Conservation (phyloP, 2,329 filamentous ascomycete genomes). For the Stachybotrys chlorohalonatus region DNA sequence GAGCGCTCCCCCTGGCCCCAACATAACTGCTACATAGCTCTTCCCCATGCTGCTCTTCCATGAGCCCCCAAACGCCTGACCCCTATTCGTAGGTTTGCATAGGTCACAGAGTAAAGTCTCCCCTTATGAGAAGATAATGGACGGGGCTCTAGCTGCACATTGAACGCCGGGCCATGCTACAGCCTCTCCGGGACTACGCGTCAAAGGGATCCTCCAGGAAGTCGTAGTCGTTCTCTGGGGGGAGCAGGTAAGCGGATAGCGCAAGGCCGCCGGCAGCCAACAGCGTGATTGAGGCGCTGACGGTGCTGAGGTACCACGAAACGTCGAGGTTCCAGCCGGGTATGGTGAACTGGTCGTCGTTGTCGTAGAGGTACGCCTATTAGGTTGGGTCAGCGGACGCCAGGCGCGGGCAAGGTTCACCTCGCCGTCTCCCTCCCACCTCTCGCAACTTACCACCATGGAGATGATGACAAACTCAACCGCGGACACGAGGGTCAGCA, state of each 20-base stretch:
- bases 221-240: slow-evolving; percentile 80
- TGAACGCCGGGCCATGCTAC: neutral
- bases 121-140: too few relatives aligned
- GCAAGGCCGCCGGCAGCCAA: slow-evolving; percentile 49
- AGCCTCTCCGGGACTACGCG: slow-evolving; percentile 26
- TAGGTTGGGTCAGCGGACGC: neutral
- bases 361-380: slow-evolving; percentile 74
- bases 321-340: slow-evolving; percentile 72
- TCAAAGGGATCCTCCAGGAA: slow-evolving; percentile 45
- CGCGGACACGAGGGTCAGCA: slow-evolving; percentile 57
- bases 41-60: too few relatives aligned
- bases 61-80: too few relatives aligned
- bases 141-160: too few relatives aligned
- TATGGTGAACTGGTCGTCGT: slow-evolving; percentile 73
- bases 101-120: too few relatives aligned
- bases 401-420: neutral
- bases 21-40: too few relatives aligned
- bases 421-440: neutral
- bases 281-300: slow-evolving; percentile 44
- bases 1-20: too few relatives aligned
- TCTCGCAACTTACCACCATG: slow-evolving; percentile 59
- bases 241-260: slow-evolving; percentile 59
- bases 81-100: too few relatives aligned
- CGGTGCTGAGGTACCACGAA: slow-evolving; percentile 64
- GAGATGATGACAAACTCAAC: slow-evolving; percentile 70